Evolutionary conservation across 2,329 filamentous ascomycete genomes (phyloP), one percentile per base, ranked within the genome.

Genomic region (Fusarium sp.): DNA sequence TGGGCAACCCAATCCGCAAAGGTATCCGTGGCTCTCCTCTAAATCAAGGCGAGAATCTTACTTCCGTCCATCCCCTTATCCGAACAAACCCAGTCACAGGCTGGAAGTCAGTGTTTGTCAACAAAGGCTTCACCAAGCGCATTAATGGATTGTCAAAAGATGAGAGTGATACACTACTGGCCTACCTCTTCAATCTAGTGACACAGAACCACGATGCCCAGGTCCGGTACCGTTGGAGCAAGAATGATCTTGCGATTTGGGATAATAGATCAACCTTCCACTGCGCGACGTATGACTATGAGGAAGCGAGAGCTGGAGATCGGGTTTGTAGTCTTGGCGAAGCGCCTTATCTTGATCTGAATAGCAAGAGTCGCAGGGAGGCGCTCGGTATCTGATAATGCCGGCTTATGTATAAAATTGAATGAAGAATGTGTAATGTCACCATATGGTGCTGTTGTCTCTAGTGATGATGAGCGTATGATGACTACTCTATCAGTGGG

Each of bases 261-360:
- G 90, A 93, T 76, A 92, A 92, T 74, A 80, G 85, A 56, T 84
- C 80, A 35, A 86, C 82, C 16, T 84, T 81, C 72, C 84, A 86
- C 67, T 84, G 86, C 41, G 89, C 89, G 0, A 92, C 89, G 0
- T 90, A 88, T 69, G 91, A 92, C 72, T 92, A 91, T 18, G 82
- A 74, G 9, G 83, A 81, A 11, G 82, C 82, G 4, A 77, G 84
- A 7, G 79, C 79, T n/a, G 84, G 84, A 8, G 81, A 85, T 61
- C 77, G 84, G 2, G 83, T 84, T 1, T 81, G 79, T 41, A 83
- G 81, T 33, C 66, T 85, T 42, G 84, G 84, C 19, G 84, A 85
- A 76, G 82, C 81, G 14, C 84, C 84, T 1, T 85, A 84, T 64
- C 77, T 84, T 27, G 83, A 85, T 54, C 60, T 74, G 10, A 69